Evolutionary conservation across 108 stramenopile species (phyloP).

Genomic region (Licmophora abbreviata): DNA sequence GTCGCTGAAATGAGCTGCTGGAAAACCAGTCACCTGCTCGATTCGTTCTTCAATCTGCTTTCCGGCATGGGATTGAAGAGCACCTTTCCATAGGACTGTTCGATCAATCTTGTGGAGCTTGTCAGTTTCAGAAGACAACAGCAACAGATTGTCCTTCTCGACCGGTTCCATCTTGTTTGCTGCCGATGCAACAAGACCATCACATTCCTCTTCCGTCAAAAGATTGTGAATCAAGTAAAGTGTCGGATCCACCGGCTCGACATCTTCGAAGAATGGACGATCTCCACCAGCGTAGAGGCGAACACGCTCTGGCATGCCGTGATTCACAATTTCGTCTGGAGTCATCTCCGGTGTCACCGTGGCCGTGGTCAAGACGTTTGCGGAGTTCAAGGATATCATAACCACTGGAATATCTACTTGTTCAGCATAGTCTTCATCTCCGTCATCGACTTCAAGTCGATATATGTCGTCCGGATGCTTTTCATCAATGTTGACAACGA

Average conservation of each 20-base stretch:
- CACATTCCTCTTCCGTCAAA: conserved; percentile 62
- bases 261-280: conserved; percentile 89
- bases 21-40: conserved; percentile 85
- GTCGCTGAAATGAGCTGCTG: conserved; percentile 65
- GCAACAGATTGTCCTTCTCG: conserved; percentile 39
- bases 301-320: conserved; percentile 47
- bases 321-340: conserved; percentile 36
- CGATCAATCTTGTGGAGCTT: conserved; percentile 40
- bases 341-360: conserved; percentile 44
- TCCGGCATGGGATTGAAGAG: conserved; percentile 35
- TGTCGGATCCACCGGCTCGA: conserved; percentile 40
- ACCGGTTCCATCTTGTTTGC: conserved; percentile 29
- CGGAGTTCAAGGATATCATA: conserved; percentile 81
- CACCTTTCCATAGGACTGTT: conserved; percentile 75
- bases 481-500: conserved; percentile 79
- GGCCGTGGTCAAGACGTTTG: conserved; percentile 77
- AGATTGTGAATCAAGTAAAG: conserved; percentile 88
- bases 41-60: conserved; percentile 82
- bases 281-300: conserved; percentile 84
- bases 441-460: conserved; percentile 39
- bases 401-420: conserved; percentile 82
- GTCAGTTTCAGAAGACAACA: conserved; percentile 29
- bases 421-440: conserved; percentile 45
- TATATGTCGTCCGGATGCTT: conserved; percentile 75
- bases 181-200: conserved; percentile 41